Conservation (phyloP, 78 protist genomes). For the Chrysochromulina parva region DNA sequence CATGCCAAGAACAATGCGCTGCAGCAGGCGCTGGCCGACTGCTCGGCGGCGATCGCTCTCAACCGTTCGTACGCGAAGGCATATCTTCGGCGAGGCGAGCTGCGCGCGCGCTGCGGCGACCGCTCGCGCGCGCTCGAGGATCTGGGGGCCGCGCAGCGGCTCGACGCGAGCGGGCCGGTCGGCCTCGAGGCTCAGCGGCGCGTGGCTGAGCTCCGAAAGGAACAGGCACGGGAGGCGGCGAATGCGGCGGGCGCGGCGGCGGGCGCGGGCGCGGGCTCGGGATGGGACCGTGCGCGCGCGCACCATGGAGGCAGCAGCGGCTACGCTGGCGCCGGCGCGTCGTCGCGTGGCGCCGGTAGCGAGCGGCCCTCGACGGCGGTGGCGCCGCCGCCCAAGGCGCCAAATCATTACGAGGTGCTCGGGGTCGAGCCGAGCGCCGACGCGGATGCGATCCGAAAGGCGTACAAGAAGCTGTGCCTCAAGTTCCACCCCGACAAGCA, state of each 20-base stretch:
- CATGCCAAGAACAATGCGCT: background rate
- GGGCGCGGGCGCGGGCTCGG: background rate
- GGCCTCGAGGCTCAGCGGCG: background rate
- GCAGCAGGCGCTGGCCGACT: background rate
- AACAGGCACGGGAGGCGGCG: background rate
- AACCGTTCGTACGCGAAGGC: background rate
- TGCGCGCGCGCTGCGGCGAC: background rate
- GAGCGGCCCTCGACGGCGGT: too few species aligned
- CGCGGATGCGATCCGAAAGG: constrained; percentile 27
- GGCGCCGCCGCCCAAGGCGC: background rate
- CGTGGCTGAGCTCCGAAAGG: background rate
- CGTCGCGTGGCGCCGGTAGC: too few species aligned
- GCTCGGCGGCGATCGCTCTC: background rate
- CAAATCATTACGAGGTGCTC: background rate
- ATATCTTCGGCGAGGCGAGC: background rate
- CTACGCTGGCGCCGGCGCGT: too few species aligned
- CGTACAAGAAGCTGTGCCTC: constrained; percentile 83
- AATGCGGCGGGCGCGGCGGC: background rate
- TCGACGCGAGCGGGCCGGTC: background rate
- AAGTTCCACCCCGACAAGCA: constrained; percentile 96
- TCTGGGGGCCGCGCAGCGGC: background rate
- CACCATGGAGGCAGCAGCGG: background rate
- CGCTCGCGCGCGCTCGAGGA: background rate
- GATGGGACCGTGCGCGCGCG: background rate
- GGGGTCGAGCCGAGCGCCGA: background rate